phyloP scores from a whole-genome alignment of 1,284 basidiomycete species.

The Boletus mariae region DNA sequence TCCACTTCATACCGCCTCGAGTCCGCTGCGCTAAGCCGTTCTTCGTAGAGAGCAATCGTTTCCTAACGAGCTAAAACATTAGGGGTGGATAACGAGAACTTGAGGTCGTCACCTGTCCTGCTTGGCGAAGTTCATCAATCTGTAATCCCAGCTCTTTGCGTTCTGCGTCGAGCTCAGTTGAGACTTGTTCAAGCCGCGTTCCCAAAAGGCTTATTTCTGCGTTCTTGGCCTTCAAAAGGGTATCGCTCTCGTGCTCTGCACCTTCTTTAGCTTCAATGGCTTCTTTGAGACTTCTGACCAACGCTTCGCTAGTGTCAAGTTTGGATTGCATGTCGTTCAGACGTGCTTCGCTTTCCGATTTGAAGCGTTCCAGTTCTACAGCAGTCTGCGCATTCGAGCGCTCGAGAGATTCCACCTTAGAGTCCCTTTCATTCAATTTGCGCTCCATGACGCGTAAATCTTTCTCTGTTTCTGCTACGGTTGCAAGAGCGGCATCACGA shows the following conservation, averaged over 20 bases:
- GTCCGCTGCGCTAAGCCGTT: conserved; percentile 71
- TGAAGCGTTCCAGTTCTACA: conserved; percentile 45
- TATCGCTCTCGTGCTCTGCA: conserved; percentile 49
- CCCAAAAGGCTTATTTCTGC: conserved; percentile 54
- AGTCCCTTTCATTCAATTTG: conserved; percentile 48
- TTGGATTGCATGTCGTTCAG: conserved; percentile 46
- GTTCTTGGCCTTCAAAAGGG: conserved; percentile 50
- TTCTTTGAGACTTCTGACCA: conserved; percentile 48
- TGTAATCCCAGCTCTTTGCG: conserved; percentile 62
- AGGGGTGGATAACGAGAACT: conserved; percentile 6
- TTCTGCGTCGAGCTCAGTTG: conserved; percentile 59
- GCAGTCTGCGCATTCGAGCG: conserved; percentile 42
- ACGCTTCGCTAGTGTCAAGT: conserved; percentile 44
- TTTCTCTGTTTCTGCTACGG: conserved; percentile 46
- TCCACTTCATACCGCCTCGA: conserved; percentile 77
- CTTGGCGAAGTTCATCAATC: conserved; percentile 77
- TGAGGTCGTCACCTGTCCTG: conserved; percentile 65
- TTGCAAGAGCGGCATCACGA: conserved; percentile 42
- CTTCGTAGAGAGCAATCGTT: conserved; percentile 91
- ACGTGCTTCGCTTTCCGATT: conserved; percentile 44
- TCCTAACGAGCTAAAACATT: conserved; percentile 47
- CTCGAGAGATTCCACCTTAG: conserved; percentile 49
- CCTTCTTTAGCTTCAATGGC: conserved; percentile 52
- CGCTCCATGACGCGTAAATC: conserved; percentile 46
- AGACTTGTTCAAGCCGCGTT: conserved; percentile 45